phyloP scores from a whole-genome alignment of 2,329 filamentous ascomycete species.

The Aspergillus clavatus region DNA sequence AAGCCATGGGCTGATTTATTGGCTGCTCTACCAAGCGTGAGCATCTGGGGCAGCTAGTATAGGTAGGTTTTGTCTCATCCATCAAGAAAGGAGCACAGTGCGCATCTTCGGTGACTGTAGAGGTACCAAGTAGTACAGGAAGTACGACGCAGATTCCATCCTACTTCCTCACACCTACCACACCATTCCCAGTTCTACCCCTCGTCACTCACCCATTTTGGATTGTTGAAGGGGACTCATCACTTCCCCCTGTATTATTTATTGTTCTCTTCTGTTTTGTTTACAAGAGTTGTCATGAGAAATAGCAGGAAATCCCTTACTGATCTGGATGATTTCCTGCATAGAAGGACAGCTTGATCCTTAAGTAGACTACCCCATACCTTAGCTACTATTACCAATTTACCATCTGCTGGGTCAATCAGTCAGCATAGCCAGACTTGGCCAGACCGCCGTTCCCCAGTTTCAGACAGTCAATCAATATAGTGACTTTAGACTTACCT shows the following conservation, averaged over 20 bases:
- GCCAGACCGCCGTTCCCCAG: conserved; percentile 11
- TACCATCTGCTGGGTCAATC: conserved; percentile 7
- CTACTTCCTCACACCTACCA: not conserved
- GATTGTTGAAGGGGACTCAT: not conserved
- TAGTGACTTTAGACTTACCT: too few relatives aligned
- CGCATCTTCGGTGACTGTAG: not conserved
- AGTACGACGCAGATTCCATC: not conserved
- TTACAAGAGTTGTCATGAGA: too few relatives aligned
- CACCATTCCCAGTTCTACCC: not conserved
- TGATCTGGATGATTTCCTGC: too few relatives aligned
- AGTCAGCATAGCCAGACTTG: conserved; percentile 9
- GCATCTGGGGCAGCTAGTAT: not conserved
- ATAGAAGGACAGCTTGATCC: too few relatives aligned
- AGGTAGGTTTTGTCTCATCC: not conserved
- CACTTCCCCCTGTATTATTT: not conserved
- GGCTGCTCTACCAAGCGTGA: not conserved
- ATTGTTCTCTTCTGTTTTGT: not conserved
- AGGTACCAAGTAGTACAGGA: not conserved
- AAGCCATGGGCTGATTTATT: not conserved
- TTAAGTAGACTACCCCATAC: too few relatives aligned
- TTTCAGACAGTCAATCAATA: too few relatives aligned
- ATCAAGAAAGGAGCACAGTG: not conserved
- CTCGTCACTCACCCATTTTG: not conserved
- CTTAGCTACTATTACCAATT: conserved; percentile 6
- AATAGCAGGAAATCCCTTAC: not conserved